Base-by-base conservation (phyloP, 2,329 filamentous ascomycete species). In the Fusarium chaquense region DNA sequence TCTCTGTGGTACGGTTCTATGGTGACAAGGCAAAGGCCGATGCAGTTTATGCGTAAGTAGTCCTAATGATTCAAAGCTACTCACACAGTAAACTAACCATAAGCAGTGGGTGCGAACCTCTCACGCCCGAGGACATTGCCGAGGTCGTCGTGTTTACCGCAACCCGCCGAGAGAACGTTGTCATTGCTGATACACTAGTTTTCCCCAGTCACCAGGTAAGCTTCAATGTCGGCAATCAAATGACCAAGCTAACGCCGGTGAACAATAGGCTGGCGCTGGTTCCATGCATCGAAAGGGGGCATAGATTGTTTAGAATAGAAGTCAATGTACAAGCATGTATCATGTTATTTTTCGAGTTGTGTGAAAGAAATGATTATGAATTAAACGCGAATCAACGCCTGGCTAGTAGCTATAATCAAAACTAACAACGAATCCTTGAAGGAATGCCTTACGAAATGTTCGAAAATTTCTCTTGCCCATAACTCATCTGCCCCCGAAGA, bases 21-120 rank as follows among this genome's bases (percentile, higher is more conserved):
- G 94, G 94, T 7, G 94, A 98, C 79, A 94, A 94, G 84, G 78
- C 85, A 65, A 97, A 97, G 84, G 94, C 94, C 6, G 92, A 96
- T 83, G 92, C 93, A 52, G 93, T 97, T 55, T 97, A 97, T 80
- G 89, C 90, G 90, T 91, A 81, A 81, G 89, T 82, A 30, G 38
- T n/a, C 36, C 16, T 18, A 9, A 28, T 36, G 18, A 12, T 16
- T 26, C 7, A 8, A 33, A 41, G 12, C n/a, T 47, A 12, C 6
- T n/a, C 45, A n/a, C 10, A 35, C 15, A 35, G 9, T 4, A n/a
- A 40, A 38, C 61, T 69, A 12, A 69, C 24, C n/a, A n/a, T 35
- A 18, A 41, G 24, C 51, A 92, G 90, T 61, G 91, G 90, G 53
- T 90, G 88, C 72, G 92, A 97, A 71, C 94, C 94, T 41, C 84